Percentiles rank a stretch among this genome's conserved stretches.
Conservation (phyloP, 306 rosid genomes). For the Lupinus albus region DNA sequence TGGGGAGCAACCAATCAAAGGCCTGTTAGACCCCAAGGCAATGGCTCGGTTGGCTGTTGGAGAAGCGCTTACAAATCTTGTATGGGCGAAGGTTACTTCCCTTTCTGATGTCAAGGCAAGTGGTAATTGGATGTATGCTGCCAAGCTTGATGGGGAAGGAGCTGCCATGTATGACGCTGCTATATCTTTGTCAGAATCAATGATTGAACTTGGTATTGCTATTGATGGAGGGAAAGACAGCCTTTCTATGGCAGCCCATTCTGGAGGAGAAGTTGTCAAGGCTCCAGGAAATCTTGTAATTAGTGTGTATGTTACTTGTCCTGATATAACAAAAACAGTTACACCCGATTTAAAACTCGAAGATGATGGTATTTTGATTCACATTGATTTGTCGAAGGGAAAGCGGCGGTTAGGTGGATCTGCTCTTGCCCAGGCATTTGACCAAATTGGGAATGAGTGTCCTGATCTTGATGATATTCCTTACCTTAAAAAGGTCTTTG, state of each 20-base stretch:
- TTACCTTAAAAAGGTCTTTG: constrained; percentile 78
- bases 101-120: constrained; percentile 93
- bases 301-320: constrained; percentile 88
- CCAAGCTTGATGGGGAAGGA: constrained; percentile 94
- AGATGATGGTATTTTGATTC: constrained; percentile 78
- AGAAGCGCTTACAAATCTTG: constrained; percentile 94
- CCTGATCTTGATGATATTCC: constrained; percentile 85
- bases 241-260: constrained; percentile 89
- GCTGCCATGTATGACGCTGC: constrained; percentile 94
- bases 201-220: constrained; percentile 90
- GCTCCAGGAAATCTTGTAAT: constrained; percentile 96
- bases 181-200: constrained; percentile 68
- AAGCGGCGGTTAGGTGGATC: constrained; percentile 85
- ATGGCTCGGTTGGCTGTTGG: constrained; percentile 96
- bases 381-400: constrained; percentile 78
- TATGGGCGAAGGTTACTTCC: constrained; percentile 85
- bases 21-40: constrained; percentile 82
- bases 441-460: constrained; percentile 74
- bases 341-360: constrained; percentile 85
- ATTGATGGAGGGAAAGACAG: constrained; percentile 96
- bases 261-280: constrained; percentile 79
- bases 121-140: constrained; percentile 96
- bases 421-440: constrained; percentile 88
- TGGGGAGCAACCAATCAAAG: constrained; percentile 92
- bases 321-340: constrained; percentile 86